Evolutionary conservation across 306 rosid genomes (phyloP).

Genomic region (Vigna radiata): DNA sequence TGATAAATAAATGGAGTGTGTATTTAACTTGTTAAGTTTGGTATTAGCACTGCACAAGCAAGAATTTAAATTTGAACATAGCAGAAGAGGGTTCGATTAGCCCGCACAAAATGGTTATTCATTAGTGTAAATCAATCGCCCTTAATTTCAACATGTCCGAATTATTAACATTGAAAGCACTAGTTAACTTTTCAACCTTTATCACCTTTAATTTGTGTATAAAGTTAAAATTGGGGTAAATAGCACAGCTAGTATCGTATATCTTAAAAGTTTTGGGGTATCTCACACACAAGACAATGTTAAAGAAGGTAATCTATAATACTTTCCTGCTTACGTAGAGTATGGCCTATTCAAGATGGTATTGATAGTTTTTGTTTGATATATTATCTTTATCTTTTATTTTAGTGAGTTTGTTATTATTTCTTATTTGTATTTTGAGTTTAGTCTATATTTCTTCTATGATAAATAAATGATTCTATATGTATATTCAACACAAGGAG

Average conservation of each 20-base stretch:
- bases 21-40: slow-evolving; percentile 3
- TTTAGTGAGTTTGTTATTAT: too few species aligned
- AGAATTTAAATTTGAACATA: slow-evolving; percentile 12
- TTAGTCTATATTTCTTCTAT: too few species aligned
- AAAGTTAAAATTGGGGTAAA: slow-evolving; percentile 27
- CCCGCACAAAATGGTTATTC: not conserved
- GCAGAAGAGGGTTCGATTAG: not conserved
- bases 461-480: too few species aligned
- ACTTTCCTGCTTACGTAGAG: slow-evolving; percentile 7
- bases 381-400: too few species aligned
- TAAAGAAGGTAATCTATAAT: slow-evolving; percentile 14
- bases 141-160: slow-evolving; percentile 10
- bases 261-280: slow-evolving; percentile 10
- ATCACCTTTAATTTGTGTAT: not conserved
- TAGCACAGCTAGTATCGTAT: not conserved
- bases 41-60: slow-evolving; percentile 13
- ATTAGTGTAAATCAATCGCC: not conserved
- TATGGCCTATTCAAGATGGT: slow-evolving; percentile 5
- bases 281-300: not conserved
- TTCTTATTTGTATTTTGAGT: too few species aligned
- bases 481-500: too few species aligned
- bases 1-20: not conserved
- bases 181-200: not conserved
- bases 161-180: not conserved
- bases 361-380: slow-evolving; percentile 10